Evolutionary conservation across 768 basidiomycete genomes (phyloP).

Genomic region (Tephrocybe rancida): DNA sequence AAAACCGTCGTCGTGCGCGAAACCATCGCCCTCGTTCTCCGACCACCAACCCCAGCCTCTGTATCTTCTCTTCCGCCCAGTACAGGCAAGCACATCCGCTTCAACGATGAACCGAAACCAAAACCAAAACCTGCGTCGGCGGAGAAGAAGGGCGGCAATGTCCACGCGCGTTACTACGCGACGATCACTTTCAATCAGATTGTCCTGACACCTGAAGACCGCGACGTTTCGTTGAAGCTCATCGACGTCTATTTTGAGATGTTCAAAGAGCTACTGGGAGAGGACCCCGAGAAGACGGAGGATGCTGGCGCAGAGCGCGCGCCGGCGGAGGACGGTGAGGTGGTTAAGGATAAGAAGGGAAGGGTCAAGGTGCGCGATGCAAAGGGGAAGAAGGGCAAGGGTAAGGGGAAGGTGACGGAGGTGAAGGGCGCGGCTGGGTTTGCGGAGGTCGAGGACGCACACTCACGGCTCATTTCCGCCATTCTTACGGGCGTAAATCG

Average conservation of each 20-base stretch:
- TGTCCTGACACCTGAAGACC: conserved; percentile 68
- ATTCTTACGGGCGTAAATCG: conserved; percentile 94
- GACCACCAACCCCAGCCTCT: conserved; percentile 46
- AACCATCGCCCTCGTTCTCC: conserved; percentile 76
- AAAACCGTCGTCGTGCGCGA: conserved; percentile 89
- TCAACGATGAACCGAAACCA: conserved; percentile 41
- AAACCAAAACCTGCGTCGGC: conserved; percentile 29
- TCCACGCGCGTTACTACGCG: conserved; percentile 89
- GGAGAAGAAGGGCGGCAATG: conserved; percentile 49
- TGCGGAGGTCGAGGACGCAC: conserved; percentile 73
- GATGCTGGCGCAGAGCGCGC: conserved; percentile 31
- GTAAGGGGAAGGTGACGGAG: conserved; percentile 35
- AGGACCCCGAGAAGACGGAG: conserved; percentile 34
- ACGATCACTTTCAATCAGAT: conserved; percentile 95
- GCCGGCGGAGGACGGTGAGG: conserved; percentile 34
- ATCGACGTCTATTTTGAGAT: conserved; percentile 94
- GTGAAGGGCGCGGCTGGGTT: conserved; percentile 66
- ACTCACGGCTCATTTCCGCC: conserved; percentile 85
- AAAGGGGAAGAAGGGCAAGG: conserved; percentile 39
- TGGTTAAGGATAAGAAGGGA: conserved; percentile 27
- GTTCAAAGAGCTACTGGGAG: conserved; percentile 85
- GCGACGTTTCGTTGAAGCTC: conserved; percentile 73
- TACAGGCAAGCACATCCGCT: conserved; percentile 53
- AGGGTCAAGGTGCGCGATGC: conserved; percentile 25
- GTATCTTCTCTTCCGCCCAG: conserved; percentile 35